Conservation (phyloP, 495 filamentous ascomycete genomes). For the Aspergillus heteromorphus region DNA sequence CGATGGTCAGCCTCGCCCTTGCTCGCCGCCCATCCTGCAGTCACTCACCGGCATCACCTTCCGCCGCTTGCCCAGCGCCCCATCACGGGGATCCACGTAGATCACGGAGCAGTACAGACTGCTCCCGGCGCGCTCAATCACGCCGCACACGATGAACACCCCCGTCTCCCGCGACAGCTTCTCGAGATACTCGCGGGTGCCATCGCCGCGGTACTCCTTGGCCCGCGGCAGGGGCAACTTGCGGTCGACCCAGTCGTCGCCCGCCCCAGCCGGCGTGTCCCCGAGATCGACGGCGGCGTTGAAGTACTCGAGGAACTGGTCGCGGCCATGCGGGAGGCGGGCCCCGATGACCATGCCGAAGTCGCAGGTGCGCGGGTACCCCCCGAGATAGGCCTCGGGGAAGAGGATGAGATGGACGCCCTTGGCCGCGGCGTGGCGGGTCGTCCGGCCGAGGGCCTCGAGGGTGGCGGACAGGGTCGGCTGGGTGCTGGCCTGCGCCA, state of each 20-base stretch:
- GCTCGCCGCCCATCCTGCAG: not conserved
- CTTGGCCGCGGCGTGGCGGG: conserved; percentile 33
- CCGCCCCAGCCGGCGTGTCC: conserved; percentile 71
- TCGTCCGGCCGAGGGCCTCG: conserved; percentile 52
- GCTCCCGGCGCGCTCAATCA: conserved; percentile 75
- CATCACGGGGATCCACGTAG: conserved; percentile 71
- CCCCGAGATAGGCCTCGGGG: conserved; percentile 89
- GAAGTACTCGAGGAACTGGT: conserved; percentile 83
- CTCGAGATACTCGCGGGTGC: conserved; percentile 78
- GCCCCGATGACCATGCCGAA: conserved; percentile 73
- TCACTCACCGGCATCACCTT: conserved; percentile 81
- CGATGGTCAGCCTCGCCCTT: not conserved
- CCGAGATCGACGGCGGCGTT: conserved; percentile 74
- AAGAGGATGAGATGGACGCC: conserved; percentile 76
- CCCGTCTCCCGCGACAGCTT: conserved; percentile 64
- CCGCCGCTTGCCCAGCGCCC: conserved; percentile 76
- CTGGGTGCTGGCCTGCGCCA: conserved; percentile 71
- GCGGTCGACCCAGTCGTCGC: conserved; percentile 65
- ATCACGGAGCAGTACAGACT: conserved; percentile 80
- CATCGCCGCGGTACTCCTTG: conserved; percentile 63
- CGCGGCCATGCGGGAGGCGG: conserved; percentile 62
- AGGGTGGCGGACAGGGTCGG: conserved; percentile 62
- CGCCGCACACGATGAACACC: conserved; percentile 72
- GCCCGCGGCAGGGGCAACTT: conserved; percentile 49
- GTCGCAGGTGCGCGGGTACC: conserved; percentile 78